phyloP scores from a whole-genome alignment of 495 filamentous ascomycete genomes.

The Trichoderma virens region DNA sequence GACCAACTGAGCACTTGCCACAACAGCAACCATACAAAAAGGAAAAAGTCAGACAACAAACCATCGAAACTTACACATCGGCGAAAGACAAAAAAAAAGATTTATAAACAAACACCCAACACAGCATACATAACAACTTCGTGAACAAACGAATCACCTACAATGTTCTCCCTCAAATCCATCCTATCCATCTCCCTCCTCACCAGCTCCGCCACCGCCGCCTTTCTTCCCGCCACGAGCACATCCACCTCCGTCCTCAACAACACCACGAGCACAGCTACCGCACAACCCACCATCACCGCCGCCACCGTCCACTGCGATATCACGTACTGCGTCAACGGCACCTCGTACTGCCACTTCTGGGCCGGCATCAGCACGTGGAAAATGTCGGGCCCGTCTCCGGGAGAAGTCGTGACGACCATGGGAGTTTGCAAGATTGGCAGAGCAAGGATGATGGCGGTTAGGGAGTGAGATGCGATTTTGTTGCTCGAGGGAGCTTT shows the following conservation, averaged over 20 bases:
- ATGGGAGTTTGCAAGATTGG: slow-evolving; percentile 19
- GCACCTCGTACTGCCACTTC: slow-evolving; percentile 20
- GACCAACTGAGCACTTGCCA: no score
- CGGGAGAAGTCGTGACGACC: slow-evolving; percentile 20
- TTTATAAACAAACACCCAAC: not conserved
- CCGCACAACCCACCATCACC: not conserved
- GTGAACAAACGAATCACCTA: no score
- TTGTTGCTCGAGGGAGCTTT: not conserved
- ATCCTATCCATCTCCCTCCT: not conserved
- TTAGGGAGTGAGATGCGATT: not conserved
- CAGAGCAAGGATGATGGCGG: not conserved
- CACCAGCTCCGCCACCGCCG: not conserved
- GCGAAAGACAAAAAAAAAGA: not conserved
- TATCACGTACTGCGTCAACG: slow-evolving; percentile 20
- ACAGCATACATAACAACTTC: not conserved
- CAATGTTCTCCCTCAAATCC: not conserved
- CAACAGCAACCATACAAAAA: not conserved
- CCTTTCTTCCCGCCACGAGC: no score
- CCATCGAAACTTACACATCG: no score
- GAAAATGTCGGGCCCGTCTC: slow-evolving; percentile 22
- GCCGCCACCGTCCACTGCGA: slow-evolving; percentile 16
- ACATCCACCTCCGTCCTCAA: not conserved
- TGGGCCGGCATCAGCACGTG: slow-evolving; percentile 25
- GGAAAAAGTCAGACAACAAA: not conserved
- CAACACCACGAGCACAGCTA: not conserved